Evolutionary conservation across 805 yeast species (phyloP).

Genomic region (Huiozyma naganishii): DNA sequence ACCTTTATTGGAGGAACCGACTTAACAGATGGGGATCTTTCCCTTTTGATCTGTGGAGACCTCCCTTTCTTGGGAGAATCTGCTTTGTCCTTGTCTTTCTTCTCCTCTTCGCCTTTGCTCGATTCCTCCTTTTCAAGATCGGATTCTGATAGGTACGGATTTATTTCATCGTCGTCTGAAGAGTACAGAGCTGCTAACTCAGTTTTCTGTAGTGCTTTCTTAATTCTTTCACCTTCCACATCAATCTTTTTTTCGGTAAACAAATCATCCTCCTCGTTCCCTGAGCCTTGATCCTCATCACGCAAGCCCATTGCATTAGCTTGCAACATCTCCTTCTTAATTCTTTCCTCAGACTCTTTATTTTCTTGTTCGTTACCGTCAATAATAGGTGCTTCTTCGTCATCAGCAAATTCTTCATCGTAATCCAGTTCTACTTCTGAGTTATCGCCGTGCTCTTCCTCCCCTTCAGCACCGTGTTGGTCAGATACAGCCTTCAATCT

Average conservation of each 20-base stretch:
- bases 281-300: constrained; percentile 49
- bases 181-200: constrained; percentile 69
- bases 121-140: constrained; percentile 45
- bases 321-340: constrained; percentile 73
- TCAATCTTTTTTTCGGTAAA: constrained; percentile 72
- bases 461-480: constrained; percentile 28
- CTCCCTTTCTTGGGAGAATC: constrained; percentile 16
- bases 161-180: constrained; percentile 79
- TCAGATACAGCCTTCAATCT: constrained; percentile 41
- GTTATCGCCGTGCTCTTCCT: constrained; percentile 44
- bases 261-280: constrained; percentile 59
- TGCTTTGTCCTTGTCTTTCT: constrained; percentile 28
- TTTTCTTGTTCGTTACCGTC: constrained; percentile 94
- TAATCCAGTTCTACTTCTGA: constrained; percentile 89
- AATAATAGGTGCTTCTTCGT: constrained; percentile 95
- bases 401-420: constrained; percentile 96
- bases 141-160: constrained; percentile 72
- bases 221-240: constrained; percentile 79
- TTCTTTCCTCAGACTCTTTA: constrained; percentile 74
- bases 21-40: constrained; percentile 1
- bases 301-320: constrained; percentile 62
- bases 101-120: constrained; percentile 31
- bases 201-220: constrained; percentile 72
- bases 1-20: constrained; percentile 30
- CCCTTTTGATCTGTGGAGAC: constrained; percentile 7